Percentiles rank a stretch among this genome's conserved stretches.
Evolutionary conservation across 108 stramenopile genomes (phyloP).

Genomic region (Skeletonema potamos): DNA sequence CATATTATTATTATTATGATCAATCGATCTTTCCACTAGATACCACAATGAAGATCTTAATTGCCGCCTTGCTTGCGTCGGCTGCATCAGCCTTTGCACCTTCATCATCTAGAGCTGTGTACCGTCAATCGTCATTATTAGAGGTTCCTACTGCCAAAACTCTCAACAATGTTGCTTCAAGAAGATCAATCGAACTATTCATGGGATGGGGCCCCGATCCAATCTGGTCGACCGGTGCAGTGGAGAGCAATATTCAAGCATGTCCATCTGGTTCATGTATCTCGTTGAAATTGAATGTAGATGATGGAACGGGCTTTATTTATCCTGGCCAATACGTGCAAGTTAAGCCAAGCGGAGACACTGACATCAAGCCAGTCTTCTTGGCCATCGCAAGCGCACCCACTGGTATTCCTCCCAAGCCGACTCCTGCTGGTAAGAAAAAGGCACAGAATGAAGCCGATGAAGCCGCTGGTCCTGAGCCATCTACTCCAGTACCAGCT

Average conservation of each 20-base stretch:
- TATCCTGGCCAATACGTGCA: constrained; percentile 87
- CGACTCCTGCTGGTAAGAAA: constrained; percentile 11
- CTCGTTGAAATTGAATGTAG: constrained; percentile 52
- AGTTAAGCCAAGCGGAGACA: constrained; percentile 33
- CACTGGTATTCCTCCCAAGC: constrained; percentile 25
- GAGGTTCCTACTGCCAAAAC: background rate
- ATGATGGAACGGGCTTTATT: constrained; percentile 62
- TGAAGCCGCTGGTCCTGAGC: constrained; percentile 38
- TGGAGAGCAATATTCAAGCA: constrained; percentile 47
- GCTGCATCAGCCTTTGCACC: constrained; percentile 1
- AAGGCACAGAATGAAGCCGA: constrained; percentile 40
- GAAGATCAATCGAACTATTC: constrained; percentile 36
- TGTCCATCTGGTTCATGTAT: constrained; percentile 70
- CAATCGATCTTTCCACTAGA: background rate
- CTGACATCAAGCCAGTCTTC: constrained; percentile 70
- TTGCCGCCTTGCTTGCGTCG: background rate
- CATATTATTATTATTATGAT: no score
- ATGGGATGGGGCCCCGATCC: constrained; percentile 92
- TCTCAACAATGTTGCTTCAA: background rate
- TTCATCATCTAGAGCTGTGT: background rate
- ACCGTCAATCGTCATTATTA: background rate
- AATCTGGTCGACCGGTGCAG: constrained; percentile 60
- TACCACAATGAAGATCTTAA: background rate
- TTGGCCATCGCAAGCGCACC: constrained; percentile 84
- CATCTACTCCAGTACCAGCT: constrained; percentile 21